Evolutionary conservation across 371 early-diverging fungal species (phyloP).

Genomic region (Apophysomyces trapeziformis): DNA sequence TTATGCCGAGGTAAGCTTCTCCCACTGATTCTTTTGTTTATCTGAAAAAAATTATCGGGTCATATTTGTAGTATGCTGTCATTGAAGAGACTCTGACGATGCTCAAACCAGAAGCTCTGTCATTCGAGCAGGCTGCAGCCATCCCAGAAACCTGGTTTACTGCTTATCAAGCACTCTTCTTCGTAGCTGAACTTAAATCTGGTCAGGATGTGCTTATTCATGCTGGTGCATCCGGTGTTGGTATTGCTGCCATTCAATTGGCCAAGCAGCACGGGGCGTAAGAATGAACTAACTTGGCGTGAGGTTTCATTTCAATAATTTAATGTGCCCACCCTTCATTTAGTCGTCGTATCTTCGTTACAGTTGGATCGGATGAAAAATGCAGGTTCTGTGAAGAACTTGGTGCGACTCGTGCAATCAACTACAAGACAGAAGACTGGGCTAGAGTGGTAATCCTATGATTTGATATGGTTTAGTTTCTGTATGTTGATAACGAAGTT

Average conservation of each 20-base stretch:
- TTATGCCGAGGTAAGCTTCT: slow-evolving; percentile 62
- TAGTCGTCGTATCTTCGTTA: slow-evolving; percentile 60
- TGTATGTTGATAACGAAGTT: neutral
- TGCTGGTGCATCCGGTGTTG: slow-evolving; percentile 82
- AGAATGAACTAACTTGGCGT: slow-evolving; percentile 18
- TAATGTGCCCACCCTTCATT: neutral
- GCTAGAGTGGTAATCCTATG: slow-evolving; percentile 48
- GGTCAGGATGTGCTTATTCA: slow-evolving; percentile 79
- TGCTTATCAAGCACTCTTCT: slow-evolving; percentile 77
- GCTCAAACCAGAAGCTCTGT: slow-evolving; percentile 57
- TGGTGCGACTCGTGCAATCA: slow-evolving; percentile 77
- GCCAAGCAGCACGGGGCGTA: slow-evolving; percentile 71
- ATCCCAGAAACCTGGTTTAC: slow-evolving; percentile 82
- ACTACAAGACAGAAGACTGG: slow-evolving; percentile 73
- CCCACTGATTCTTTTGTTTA: neutral
- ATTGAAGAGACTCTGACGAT: slow-evolving; percentile 65
- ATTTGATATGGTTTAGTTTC: too few species aligned
- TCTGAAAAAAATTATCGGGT: neutral
- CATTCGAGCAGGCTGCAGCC: slow-evolving; percentile 71
- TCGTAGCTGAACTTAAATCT: slow-evolving; percentile 56
- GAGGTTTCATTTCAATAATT: neutral
- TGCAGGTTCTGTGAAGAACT: slow-evolving; percentile 63
- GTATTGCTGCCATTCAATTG: slow-evolving; percentile 80
- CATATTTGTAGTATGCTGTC: slow-evolving; percentile 55
- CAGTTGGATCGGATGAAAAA: slow-evolving; percentile 73